Evolutionary conservation across 78 protist species (phyloP).

Genomic region (Cavenderia fasciculata): DNA sequence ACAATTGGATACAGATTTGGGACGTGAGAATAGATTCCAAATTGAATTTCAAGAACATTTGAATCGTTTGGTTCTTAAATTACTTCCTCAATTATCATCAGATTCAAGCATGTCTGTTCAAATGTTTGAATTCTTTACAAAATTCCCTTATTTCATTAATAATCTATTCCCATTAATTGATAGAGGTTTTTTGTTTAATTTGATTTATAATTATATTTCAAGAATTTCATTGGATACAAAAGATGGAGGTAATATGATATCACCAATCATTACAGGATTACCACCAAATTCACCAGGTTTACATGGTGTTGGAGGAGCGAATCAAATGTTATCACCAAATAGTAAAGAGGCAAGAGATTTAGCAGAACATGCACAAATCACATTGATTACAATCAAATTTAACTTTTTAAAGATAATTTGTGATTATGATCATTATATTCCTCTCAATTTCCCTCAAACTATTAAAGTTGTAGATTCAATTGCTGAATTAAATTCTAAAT

Average conservation of each 20-base stretch:
- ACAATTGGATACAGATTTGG: conserved; percentile 44
- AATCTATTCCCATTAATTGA: conserved; percentile 72
- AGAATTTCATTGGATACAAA: too few species aligned
- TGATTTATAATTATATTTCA: conserved; percentile 37
- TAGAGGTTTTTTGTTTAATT: conserved; percentile 57
- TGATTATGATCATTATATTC: conserved; percentile 78
- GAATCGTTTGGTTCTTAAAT: conserved; percentile 40
- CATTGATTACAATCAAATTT: conserved; percentile 60
- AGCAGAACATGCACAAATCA: too few species aligned
- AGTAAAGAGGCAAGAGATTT: too few species aligned
- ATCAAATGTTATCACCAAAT: too few species aligned
- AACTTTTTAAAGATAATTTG: conserved; percentile 66
- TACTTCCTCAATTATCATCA: conserved; percentile 9
- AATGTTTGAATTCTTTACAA: conserved; percentile 69
- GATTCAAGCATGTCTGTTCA: conserved; percentile 38
- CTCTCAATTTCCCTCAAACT: conserved; percentile 57
- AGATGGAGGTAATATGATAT: too few species aligned
- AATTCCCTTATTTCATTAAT: conserved; percentile 57
- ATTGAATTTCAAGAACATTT: conserved; percentile 60
- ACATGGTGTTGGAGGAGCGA: too few species aligned
- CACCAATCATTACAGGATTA: too few species aligned
- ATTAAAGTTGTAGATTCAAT: conserved; percentile 8
- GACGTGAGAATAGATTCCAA: conserved; percentile 65
- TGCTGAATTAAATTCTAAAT: conserved; percentile 51
- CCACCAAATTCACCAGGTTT: too few species aligned